Conservation (phyloP, 2,329 filamentous ascomycete species). For the Fusarium tupiense region DNA sequence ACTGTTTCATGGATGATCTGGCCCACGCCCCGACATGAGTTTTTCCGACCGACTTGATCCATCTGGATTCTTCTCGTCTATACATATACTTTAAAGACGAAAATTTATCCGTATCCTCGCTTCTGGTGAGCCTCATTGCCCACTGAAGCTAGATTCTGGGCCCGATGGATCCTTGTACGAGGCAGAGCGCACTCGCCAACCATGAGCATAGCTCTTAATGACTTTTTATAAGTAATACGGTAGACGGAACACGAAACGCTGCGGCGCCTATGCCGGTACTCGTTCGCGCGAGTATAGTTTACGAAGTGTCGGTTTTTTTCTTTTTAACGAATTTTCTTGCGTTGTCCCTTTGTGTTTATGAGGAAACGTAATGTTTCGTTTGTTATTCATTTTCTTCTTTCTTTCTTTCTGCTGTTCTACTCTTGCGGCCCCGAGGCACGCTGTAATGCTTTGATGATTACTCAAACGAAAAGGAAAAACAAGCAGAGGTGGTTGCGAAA, state of each 20-base stretch:
- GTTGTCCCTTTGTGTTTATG: conserved; percentile 42
- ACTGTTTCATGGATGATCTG: conserved; percentile 14
- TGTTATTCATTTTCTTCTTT: conserved; percentile 19
- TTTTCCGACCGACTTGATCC: conserved; percentile 10
- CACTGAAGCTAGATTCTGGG: background rate
- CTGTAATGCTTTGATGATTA: conserved; percentile 43
- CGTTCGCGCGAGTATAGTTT: conserved; percentile 40
- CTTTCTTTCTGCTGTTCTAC: conserved; percentile 31
- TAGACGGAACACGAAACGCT: conserved; percentile 42
- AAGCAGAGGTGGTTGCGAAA: conserved; percentile 1
- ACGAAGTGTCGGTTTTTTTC: conserved; percentile 30
- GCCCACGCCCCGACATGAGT: conserved; percentile 8
- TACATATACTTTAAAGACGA: background rate
- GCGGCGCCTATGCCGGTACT: conserved; percentile 38
- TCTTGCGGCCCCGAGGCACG: conserved; percentile 26
- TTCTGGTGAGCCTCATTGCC: background rate
- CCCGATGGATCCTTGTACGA: conserved; percentile 8
- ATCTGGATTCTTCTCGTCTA: conserved; percentile 12
- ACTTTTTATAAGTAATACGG: conserved; percentile 42
- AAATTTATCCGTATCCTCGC: background rate
- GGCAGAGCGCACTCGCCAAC: conserved; percentile 22
- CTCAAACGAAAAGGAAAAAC: conserved; percentile 18
- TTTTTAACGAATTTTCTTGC: conserved; percentile 41
- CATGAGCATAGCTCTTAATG: conserved; percentile 41
- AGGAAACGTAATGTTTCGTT: conserved; percentile 42